Base-by-base conservation (phyloP, 139 green algal species). In the Chlamydomonas sphaeroides region DNA sequence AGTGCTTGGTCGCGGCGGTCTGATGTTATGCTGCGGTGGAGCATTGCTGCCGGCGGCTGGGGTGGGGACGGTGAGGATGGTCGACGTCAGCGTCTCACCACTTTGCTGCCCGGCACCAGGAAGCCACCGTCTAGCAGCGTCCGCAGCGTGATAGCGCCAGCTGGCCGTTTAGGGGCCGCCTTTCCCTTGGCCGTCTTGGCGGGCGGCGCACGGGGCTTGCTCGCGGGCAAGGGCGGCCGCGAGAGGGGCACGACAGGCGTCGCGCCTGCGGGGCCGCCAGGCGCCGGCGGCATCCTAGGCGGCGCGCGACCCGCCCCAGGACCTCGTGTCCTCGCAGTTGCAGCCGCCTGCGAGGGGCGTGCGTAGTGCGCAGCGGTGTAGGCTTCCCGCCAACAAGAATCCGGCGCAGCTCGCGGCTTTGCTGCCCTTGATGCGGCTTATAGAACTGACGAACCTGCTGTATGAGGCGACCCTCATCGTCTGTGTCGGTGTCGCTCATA, bases 51-150 rank as follows among this genome's bases (percentile, higher is more conserved):
- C n/a, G n/a, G n/a, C n/a, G n/a, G n/a, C n/a, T n/a, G n/a, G n/a
- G n/a, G n/a, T n/a, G n/a, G n/a, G n/a, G n/a, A n/a, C n/a, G n/a
- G n/a, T n/a, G n/a, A n/a, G n/a, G n/a, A n/a, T n/a, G n/a, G n/a
- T n/a, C n/a, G n/a, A n/a, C n/a, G n/a, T n/a, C n/a, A n/a, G n/a
- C n/a, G n/a, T n/a, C n/a, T n/a, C n/a, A n/a, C n/a, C 14, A 96
- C 90, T 38, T 92, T 84, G 38, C 90, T 66, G 6, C 92, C 95
- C 15, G 95, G 90, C 59, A 80, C 35, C 62, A 98, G 59, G 7
- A 96, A 75, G 5, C 92, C 92, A 48, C 90, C 92, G 26, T 97
- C 89, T 35, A 98, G 92, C 10, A 98, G 88, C 32, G 85, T 67
- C 41, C 88, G 87, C 53, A 98, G 51, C 1, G 81, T 93, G 35